Evolutionary conservation across 2,329 filamentous ascomycete species (phyloP), one percentile per base, ranked within the genome.

Genomic region (Karstenula rhodostoma): DNA sequence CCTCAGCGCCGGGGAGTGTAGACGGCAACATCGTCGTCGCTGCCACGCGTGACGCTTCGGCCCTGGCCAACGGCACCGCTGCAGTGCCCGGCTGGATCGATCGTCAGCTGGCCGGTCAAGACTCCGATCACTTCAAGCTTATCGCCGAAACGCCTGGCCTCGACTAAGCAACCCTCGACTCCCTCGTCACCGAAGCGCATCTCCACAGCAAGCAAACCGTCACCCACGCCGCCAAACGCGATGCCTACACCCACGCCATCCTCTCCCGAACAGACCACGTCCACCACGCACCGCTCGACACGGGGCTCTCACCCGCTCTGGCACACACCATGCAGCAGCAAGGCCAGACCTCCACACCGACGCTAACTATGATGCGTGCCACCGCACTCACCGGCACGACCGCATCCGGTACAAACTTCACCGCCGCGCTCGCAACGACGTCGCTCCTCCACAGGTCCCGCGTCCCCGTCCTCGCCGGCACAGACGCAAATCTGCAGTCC

Each of bases 401-500:
- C 35, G 35, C 33, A 17, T 19, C 53, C 7, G 9, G 22, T 22
- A 43, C 3, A 19, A 51, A 53, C 42, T 57, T 35, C 47, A 57
- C 43, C 15, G 40, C 51, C 44, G 50, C 57, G 4, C 32, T 46
- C 12, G 15, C 23, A 9, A 56, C 51, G 13, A 58, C 59, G 19
- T 32, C 47, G 19, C 29, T 40, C 25, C 62, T 73, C 23, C 66
- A 69, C 40, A 58, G 64, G 29, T 64, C 61, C 19, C 70, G 70
- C 9, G 64, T 73, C 33, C 67, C 71, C 44, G 60, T 74, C 35
- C 64, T 75, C 42, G 71, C 70, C 9, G 72, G 72, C 17, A 75
- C 72, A 25, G 73, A 76, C 55, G 63, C 68, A 4, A 67, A 71
- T 7, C 56, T 63, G 13, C 65, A 65, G 4, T 47, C 69, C 17